Conservation (phyloP, 441 rosid genomes). For the Daphne laureola region DNA sequence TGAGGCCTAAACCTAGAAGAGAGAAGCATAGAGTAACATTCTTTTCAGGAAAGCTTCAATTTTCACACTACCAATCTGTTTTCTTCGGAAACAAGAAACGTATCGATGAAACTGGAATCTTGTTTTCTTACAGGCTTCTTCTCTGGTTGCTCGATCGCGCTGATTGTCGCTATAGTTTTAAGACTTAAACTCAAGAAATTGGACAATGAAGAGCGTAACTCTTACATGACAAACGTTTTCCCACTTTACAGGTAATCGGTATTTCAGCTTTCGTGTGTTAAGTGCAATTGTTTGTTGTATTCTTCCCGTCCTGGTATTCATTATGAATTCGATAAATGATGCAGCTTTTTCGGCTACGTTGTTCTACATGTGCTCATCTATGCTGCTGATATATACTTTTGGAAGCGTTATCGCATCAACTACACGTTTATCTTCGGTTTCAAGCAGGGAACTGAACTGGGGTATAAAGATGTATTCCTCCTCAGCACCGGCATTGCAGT, state of each 20-base stretch:
- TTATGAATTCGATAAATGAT: constrained; percentile 12
- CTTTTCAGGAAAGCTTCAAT: constrained; percentile 41
- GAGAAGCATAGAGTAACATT: constrained; percentile 61
- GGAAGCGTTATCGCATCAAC: constrained; percentile 61
- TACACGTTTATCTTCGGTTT: constrained; percentile 66
- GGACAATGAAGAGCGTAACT: constrained; percentile 35
- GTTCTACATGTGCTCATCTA: constrained; percentile 60
- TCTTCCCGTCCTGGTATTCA: constrained; percentile 1
- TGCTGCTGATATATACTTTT: constrained; percentile 51
- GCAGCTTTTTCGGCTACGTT: constrained; percentile 62
- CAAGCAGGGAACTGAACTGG: constrained; percentile 63
- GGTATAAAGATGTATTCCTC: constrained; percentile 57
- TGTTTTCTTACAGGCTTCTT: constrained; percentile 50
- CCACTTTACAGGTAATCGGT: constrained; percentile 59
- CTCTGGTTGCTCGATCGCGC: constrained; percentile 52
- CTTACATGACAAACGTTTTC: constrained; percentile 55
- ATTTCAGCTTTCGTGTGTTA: constrained; percentile 5
- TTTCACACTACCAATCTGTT: too few species aligned
- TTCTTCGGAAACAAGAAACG: neutral
- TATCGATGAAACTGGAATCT: neutral
- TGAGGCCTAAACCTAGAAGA: constrained; percentile 51
- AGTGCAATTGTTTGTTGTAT: neutral
- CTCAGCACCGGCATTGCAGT: constrained; percentile 55
- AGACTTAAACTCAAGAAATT: constrained; percentile 40
- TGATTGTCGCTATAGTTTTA: constrained; percentile 42